Evolutionary conservation across 768 basidiomycete genomes (phyloP).

Genomic region (Hericium coralloides): DNA sequence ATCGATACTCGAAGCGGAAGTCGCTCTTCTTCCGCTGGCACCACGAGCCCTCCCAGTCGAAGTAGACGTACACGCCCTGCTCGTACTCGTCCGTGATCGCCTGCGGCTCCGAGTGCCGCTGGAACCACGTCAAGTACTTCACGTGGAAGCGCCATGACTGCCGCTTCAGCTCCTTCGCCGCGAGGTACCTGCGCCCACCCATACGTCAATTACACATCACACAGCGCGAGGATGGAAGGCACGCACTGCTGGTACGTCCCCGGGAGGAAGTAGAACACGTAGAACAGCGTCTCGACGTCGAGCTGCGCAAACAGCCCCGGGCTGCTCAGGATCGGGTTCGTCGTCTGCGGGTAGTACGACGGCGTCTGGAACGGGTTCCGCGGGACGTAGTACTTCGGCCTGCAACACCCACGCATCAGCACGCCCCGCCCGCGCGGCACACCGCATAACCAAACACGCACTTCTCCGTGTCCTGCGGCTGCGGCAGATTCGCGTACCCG

Average conservation of each 20-base stretch:
- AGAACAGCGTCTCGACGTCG: slow-evolving; percentile 96
- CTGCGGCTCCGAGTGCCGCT: slow-evolving; percentile 94
- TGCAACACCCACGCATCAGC: slow-evolving; percentile 23
- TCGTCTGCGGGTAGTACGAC: slow-evolving; percentile 87
- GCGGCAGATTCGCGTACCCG: slow-evolving; percentile 82
- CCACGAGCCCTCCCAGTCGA: slow-evolving; percentile 99
- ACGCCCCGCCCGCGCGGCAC: not conserved
- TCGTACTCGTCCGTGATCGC: slow-evolving; percentile 99
- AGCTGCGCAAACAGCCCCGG: slow-evolving; percentile 82
- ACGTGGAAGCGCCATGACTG: slow-evolving; percentile 99
- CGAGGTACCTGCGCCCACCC: slow-evolving; percentile 59
- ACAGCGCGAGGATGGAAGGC: not conserved
- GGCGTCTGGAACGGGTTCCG: slow-evolving; percentile 89
- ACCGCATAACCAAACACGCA: slow-evolving; percentile 22
- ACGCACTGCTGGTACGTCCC: slow-evolving; percentile 96
- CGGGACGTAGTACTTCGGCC: slow-evolving; percentile 95
- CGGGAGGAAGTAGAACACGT: slow-evolving; percentile 96
- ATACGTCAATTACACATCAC: not conserved
- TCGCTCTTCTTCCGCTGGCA: slow-evolving; percentile 97
- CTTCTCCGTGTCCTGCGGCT: slow-evolving; percentile 95
- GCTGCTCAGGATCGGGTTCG: slow-evolving; percentile 71
- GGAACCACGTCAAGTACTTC: slow-evolving; percentile 99
- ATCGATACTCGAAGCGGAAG: slow-evolving; percentile 95
- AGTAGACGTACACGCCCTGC: slow-evolving; percentile 98
- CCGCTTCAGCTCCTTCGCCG: slow-evolving; percentile 92